A percentile compares a stretch with the other conserved stretches of the same genome.
These are phyloP conservation scores for Mucor saturninus DNA, from an alignment of 371 early-diverging fungal species.

Conservation along the genomic window DNA sequence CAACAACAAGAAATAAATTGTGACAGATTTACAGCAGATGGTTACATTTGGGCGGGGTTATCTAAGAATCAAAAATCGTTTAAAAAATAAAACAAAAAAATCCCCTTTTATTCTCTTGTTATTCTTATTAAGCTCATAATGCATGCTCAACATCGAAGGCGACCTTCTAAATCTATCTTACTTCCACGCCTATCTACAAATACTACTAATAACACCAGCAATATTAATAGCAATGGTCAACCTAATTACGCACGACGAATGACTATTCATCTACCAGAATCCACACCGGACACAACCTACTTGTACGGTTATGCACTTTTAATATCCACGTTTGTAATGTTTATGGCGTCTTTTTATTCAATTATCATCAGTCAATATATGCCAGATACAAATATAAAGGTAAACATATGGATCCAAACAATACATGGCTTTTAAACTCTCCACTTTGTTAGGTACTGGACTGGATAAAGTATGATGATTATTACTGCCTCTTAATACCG, in stretches of 20 bases:
- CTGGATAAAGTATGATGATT: slow-evolving; percentile 78
- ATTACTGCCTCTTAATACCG: slow-evolving; percentile 86
- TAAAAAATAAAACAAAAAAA: neutral
- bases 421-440: neutral
- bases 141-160: slow-evolving; percentile 32
- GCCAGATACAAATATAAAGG: slow-evolving; percentile 71
- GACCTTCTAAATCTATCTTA: slow-evolving; percentile 25
- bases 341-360: slow-evolving; percentile 68
- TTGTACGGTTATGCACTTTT: slow-evolving; percentile 75
- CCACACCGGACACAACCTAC: slow-evolving; percentile 74
- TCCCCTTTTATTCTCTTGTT: neutral
- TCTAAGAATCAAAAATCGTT: neutral
- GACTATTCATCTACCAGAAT: slow-evolving; percentile 45
- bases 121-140: slow-evolving; percentile 13
- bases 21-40: neutral
- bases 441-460: slow-evolving; percentile 58
- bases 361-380: slow-evolving; percentile 74
- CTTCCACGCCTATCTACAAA: slow-evolving; percentile 17
- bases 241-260: slow-evolving; percentile 47
- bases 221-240: slow-evolving; percentile 7
- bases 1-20: slow-evolving; percentile 32
- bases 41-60: slow-evolving; percentile 3
- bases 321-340: slow-evolving; percentile 61
- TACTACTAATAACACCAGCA: slow-evolving; percentile 1
- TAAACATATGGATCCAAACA: slow-evolving; percentile 19